Evolutionary conservation across 768 basidiomycete genomes (phyloP), one percentile per base, ranked within the genome.

Genomic region (Dioszegia crocea): DNA sequence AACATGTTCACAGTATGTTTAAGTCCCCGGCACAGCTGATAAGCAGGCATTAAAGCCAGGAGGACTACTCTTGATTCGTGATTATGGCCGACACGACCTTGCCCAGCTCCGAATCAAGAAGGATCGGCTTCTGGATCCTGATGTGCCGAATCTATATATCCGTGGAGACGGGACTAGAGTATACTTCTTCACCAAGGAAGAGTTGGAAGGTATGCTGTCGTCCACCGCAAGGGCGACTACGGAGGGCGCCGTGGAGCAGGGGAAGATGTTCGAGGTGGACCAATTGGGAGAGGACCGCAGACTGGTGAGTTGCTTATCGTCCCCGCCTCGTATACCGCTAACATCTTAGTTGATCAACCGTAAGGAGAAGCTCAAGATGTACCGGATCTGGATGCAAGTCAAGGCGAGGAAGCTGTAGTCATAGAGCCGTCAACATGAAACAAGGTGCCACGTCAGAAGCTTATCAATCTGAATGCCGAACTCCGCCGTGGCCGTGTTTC

Each of bases 81-180:
- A 99, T 76, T 99, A 98, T 70, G 96, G 94, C 2, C 84, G 94
- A 24, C 83, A 97, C 71, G 94, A 99, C 73, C 83, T 99, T 44
- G 89, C 96, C 1, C 94, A 97, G 76, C 80, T 99, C 44, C 83
- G 96, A 10, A 96, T 99, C 81, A 96, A 91, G 77, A 82, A 82
- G 5, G 85, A 87, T 1, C 82, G 96, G 11, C 82, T 98, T 56
- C 83, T 98, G 11, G 88, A 91, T 41, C 91, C 93, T 46, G 62
- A 58, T n/a, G 60, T 59, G 2, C 70, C 70, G 0, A 93, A 96
- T 73, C 86, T 99, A 64, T 99, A 99, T 70, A 88, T 96, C 51
- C 84, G 96, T 36, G 96, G 96, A 0, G 96, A 99, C 79, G 93
- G 91, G 69, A 98, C 96, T 0, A 82, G 96, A 38, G 96, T 99